Evolutionary conservation across 176 grass and related monocot genomes (phyloP).

Genomic region (Musa acuminata): DNA sequence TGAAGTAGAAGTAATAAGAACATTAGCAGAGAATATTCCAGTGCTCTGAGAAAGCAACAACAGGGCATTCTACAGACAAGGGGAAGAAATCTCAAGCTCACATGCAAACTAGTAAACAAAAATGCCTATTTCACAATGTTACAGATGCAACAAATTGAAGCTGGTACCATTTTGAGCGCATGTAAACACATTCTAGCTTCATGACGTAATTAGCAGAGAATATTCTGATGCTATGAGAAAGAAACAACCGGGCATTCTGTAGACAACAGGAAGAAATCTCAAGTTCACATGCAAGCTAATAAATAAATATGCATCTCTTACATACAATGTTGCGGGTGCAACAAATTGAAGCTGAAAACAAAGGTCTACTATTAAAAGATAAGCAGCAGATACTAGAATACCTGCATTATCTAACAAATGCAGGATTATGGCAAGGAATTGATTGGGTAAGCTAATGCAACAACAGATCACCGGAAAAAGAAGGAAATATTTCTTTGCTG

Average conservation of each 20-base stretch:
- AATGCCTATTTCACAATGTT: background rate
- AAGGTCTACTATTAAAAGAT: background rate
- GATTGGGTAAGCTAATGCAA: background rate
- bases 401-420: background rate
- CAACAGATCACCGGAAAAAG: background rate
- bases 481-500: too few relatives aligned
- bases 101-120: background rate
- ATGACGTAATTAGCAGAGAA: too few relatives aligned
- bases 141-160: background rate
- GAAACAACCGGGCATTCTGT: too few relatives aligned
- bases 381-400: background rate
- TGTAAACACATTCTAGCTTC: too few relatives aligned
- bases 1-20: background rate
- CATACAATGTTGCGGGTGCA: background rate
- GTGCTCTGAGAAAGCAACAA: too few relatives aligned
- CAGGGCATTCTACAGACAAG: background rate
- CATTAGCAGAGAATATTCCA: too few relatives aligned
- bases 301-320: background rate
- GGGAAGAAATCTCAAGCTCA: background rate
- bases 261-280: background rate
- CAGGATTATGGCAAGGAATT: background rate
- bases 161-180: background rate
- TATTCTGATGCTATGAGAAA: too few relatives aligned
- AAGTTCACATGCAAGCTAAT: background rate
- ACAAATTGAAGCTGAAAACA: background rate